Conservation (phyloP, 202 grass and related monocot species). For the Saccharum hybrid region DNA sequence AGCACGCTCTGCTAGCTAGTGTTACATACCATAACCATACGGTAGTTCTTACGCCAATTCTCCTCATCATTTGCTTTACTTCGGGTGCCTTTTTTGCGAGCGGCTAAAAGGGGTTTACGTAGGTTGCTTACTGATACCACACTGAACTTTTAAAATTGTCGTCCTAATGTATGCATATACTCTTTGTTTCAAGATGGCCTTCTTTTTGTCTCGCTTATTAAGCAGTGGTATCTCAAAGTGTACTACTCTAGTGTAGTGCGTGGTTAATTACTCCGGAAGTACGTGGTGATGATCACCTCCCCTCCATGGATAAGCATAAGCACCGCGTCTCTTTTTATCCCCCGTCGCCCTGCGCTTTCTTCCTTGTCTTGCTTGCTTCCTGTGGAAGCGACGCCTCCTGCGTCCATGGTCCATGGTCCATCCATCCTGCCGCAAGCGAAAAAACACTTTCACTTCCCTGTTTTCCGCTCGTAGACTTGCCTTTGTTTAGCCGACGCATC, state of each 20-base stretch:
- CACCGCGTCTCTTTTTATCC: constrained; percentile 21
- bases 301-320: constrained; percentile 22
- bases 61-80: neutral
- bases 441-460: neutral
- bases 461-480: neutral
- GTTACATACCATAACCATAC: too few species aligned
- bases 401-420: neutral
- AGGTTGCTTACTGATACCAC: too few species aligned
- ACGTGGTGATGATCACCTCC: neutral
- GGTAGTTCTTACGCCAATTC: too few species aligned
- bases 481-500: constrained; percentile 4
- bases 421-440: neutral
- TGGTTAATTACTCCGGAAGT: too few species aligned
- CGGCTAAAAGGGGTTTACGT: neutral
- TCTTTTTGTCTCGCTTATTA: too few species aligned
- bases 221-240: too few species aligned
- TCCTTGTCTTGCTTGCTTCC: constrained; percentile 48
- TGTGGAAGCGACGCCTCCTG: constrained; percentile 37
- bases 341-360: neutral
- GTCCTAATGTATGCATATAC: neutral
- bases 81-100: neutral
- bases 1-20: neutral
- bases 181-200: too few species aligned
- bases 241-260: too few species aligned
- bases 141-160: too few species aligned